Conservation (phyloP, 805 yeast genomes). For the Candida hungchunana region DNA sequence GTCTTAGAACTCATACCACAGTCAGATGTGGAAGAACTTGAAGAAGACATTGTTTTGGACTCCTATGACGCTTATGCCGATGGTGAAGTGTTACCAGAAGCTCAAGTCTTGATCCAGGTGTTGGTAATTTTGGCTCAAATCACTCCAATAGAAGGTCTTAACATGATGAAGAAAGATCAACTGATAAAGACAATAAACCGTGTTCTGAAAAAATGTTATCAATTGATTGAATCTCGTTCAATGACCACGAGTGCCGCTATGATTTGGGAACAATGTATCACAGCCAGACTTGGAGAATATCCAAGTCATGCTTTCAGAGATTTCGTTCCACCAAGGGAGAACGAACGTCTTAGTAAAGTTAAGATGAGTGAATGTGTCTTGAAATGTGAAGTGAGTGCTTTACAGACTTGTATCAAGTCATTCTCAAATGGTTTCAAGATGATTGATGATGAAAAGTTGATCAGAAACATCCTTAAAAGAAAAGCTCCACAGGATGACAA, state of each 20-base stretch:
- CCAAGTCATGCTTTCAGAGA: conserved; percentile 36
- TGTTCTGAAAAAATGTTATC: conserved; percentile 55
- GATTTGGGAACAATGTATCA: conserved; percentile 27
- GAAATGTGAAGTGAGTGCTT: conserved; percentile 49
- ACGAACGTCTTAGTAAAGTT: conserved; percentile 18
- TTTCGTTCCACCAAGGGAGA: conserved; percentile 17
- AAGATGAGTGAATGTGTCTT: conserved; percentile 54
- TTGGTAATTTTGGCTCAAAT: conserved; percentile 36
- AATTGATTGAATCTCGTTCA: conserved; percentile 44
- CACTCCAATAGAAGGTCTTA: conserved; percentile 12
- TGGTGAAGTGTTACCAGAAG: conserved; percentile 59
- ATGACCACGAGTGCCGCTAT: conserved; percentile 37
- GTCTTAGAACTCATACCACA: conserved; percentile 25
- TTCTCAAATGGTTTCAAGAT: conserved; percentile 32
- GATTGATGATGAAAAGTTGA: conserved; percentile 56
- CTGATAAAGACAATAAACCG: conserved; percentile 39
- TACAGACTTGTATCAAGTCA: conserved; percentile 35
- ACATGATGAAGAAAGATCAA: conserved; percentile 1
- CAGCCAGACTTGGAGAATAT: conserved; percentile 39
- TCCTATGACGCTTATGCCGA: conserved; percentile 58
- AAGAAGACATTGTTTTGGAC: conserved; percentile 42
- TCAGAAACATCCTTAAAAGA: conserved; percentile 56
- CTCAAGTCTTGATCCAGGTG: conserved; percentile 49
- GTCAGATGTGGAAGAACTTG: conserved; percentile 34
- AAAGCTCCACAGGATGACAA: conserved; percentile 28